A percentile compares a stretch with the other conserved stretches of the same genome.
Evolutionary conservation across 2,329 filamentous ascomycete species (phyloP).

Genomic region (Pestalotiopsis sp.): DNA sequence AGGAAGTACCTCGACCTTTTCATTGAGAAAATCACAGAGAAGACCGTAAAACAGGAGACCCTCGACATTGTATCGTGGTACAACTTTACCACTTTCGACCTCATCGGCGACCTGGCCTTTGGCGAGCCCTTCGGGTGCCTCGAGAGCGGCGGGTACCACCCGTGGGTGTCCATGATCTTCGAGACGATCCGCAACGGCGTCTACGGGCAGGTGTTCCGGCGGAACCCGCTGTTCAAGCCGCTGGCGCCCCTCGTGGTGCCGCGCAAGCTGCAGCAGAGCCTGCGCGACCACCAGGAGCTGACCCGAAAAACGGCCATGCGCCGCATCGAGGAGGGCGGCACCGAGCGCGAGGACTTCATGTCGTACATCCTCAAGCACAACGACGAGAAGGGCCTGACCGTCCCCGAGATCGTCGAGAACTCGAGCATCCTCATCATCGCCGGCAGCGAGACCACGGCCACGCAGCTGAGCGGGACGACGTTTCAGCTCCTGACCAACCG

Average conservation of each 20-base stretch:
- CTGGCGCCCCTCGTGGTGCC: background rate
- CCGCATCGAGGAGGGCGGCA: background rate
- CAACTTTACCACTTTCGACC: constrained; percentile 7
- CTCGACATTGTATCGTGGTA: constrained; percentile 4
- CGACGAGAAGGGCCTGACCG: background rate
- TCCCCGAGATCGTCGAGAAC: background rate
- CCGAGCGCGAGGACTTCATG: constrained; percentile 6
- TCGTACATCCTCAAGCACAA: constrained; percentile 2
- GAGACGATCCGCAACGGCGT: background rate
- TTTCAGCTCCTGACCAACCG: constrained; percentile 37
- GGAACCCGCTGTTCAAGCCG: background rate
- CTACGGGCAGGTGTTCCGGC: background rate
- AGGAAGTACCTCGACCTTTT: constrained; percentile 16
- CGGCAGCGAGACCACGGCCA: constrained; percentile 30
- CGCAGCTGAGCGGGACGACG: constrained; percentile 38
- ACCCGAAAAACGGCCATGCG: background rate
- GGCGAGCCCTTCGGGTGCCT: constrained; percentile 6
- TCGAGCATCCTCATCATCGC: constrained; percentile 2
- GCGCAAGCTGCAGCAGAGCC: background rate
- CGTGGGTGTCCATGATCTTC: constrained; percentile 3
- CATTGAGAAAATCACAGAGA: background rate
- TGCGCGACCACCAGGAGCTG: background rate
- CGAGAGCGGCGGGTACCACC: background rate
- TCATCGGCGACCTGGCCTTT: constrained; percentile 8
- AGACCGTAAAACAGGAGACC: background rate